These are phyloP conservation scores for Uronychia setigera DNA, from an alignment of 73 alveolate species.

Conservation along the genomic window DNA sequence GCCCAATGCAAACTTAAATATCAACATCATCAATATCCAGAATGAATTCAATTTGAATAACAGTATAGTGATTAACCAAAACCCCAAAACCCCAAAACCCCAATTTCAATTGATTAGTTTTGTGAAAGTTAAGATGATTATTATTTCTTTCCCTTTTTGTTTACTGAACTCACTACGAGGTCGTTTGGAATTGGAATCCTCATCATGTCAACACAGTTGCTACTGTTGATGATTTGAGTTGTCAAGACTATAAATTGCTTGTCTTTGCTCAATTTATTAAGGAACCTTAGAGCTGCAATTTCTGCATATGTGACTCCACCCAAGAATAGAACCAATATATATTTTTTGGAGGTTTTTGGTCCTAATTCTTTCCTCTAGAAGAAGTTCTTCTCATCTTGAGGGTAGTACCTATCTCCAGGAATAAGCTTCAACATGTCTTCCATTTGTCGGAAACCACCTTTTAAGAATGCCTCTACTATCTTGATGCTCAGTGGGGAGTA, in stretches of 20 bases:
- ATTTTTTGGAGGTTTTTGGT: too few relatives aligned
- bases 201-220: too few relatives aligned
- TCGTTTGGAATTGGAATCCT: too few relatives aligned
- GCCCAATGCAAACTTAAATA: too few relatives aligned
- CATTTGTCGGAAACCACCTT: conserved; percentile 72
- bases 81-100: background rate
- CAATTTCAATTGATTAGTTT: too few relatives aligned
- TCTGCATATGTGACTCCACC: conserved; percentile 92
- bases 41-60: too few relatives aligned
- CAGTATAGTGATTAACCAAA: background rate
- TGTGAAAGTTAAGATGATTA: too few relatives aligned
- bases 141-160: too few relatives aligned
- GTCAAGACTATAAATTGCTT: conserved; percentile 14
- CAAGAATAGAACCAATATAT: conserved; percentile 70
- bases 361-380: conserved; percentile 31
- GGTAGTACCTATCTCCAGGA: conserved; percentile 56
- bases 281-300: conserved; percentile 78
- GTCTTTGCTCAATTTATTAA: conserved; percentile 10
- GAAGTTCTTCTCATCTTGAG: conserved; percentile 72
- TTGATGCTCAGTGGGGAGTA: conserved; percentile 79
- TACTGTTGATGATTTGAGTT: conserved; percentile 12
- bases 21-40: too few relatives aligned
- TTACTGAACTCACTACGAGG: too few relatives aligned
- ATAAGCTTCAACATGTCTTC: conserved; percentile 58
- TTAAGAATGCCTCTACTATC: conserved; percentile 67